Evolutionary conservation across 2,329 filamentous ascomycete species (phyloP).

Genomic region (Paecilomyces variotii): DNA sequence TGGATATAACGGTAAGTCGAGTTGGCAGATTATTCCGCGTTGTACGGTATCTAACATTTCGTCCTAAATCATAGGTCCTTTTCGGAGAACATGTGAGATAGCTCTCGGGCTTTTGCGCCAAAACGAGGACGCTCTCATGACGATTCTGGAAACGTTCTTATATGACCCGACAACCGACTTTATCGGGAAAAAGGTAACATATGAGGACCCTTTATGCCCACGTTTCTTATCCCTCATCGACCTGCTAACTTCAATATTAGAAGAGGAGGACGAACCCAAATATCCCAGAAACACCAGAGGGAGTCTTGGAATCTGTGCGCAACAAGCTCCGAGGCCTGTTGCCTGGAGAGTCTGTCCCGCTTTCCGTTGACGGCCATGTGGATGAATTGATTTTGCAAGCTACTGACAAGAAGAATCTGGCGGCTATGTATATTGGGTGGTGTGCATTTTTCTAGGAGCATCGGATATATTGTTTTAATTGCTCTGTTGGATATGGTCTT

Average conservation of each 20-base stretch:
- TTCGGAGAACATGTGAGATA: slow-evolving; percentile 82
- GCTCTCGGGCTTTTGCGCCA: slow-evolving; percentile 76
- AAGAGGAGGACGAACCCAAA: slow-evolving; percentile 45
- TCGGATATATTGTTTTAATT: neutral
- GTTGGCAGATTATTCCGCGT: neutral
- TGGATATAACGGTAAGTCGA: slow-evolving; percentile 65
- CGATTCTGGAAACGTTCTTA: slow-evolving; percentile 91
- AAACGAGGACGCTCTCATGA: slow-evolving; percentile 95
- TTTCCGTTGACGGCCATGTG: slow-evolving; percentile 96
- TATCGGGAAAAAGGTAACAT: slow-evolving; percentile 58
- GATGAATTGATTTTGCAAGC: slow-evolving; percentile 87
- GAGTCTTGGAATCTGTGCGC: slow-evolving; percentile 81
- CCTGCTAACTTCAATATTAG: slow-evolving; percentile 3
- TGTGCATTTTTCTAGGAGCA: slow-evolving; percentile 53
- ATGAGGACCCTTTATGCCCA: neutral
- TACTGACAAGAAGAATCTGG: slow-evolving; percentile 67
- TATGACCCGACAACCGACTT: slow-evolving; percentile 95
- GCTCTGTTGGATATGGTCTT: neutral
- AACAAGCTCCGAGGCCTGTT: slow-evolving; percentile 79
- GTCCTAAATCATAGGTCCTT: slow-evolving; percentile 50
- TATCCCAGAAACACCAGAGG: slow-evolving; percentile 61
- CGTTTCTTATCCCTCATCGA: neutral
- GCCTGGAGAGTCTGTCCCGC: slow-evolving; percentile 78
- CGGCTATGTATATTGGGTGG: slow-evolving; percentile 98
- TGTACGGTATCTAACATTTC: neutral